phyloP scores from a whole-genome alignment of 345 rosid genomes.

The Brassica napus region Da-Ae NC_063449.1:43875001-43875500 shows the following conservation, averaged over 20 bases:
- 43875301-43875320: constrained; percentile 29
- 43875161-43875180: constrained; percentile 13
- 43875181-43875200: constrained; percentile 4
- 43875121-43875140: no score
- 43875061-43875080: no score
- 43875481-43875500: neutral
- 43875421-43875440: constrained; percentile 13
- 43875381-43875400: constrained; percentile 29
- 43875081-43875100: no score
- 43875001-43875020: no score
- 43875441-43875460: neutral
- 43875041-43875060: no score
- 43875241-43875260: constrained; percentile 9
- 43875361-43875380: constrained; percentile 36
- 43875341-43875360: constrained; percentile 17
- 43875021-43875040: no score
- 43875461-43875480: neutral
- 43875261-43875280: constrained; percentile 1
- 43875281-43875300: constrained; percentile 21
- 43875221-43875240: constrained; percentile 19
- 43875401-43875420: constrained; percentile 16
- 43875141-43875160: no score
- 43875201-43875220: constrained; percentile 1
- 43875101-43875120: no score
- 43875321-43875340: neutral